These are phyloP conservation scores for Candida gigantensis DNA, from an alignment of 1,139 yeast genomes.

Conservation along the genomic window DNA sequence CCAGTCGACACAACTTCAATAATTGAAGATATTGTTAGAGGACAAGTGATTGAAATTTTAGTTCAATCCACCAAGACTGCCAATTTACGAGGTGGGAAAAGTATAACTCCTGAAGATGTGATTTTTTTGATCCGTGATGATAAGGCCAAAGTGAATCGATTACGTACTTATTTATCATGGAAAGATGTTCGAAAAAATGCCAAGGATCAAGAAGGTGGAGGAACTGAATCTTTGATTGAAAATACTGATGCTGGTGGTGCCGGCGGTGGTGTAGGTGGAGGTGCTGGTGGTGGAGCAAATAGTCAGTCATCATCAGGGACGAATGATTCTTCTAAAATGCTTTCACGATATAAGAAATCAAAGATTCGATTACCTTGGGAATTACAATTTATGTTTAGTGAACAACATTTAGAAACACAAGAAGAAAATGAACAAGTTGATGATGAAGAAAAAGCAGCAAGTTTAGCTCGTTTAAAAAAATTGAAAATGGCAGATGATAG, in stretches of 20 bases:
- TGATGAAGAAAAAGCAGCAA: conserved; percentile 88
- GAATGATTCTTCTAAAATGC: conserved; percentile 56
- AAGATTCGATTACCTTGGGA: conserved; percentile 95
- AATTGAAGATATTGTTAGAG: conserved; percentile 92
- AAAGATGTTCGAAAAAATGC: conserved; percentile 97
- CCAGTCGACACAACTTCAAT: conserved; percentile 87
- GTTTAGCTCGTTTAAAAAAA: conserved; percentile 81
- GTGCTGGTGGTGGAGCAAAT: conserved; percentile 37
- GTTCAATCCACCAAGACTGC: conserved; percentile 81
- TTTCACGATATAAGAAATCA: conserved; percentile 67
- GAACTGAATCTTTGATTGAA: conserved; percentile 56
- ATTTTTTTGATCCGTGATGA: conserved; percentile 92
- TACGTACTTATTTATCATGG: conserved; percentile 92
- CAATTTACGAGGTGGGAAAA: conserved; percentile 74
- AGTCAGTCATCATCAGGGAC: conserved; percentile 21
- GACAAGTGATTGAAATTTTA: conserved; percentile 90
- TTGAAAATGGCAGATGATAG: conserved; percentile 93
- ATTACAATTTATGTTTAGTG: conserved; percentile 86
- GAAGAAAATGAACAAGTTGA: conserved; percentile 79
- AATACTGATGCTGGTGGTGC: conserved; percentile 29
- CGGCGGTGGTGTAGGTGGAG: conserved; percentile 31
- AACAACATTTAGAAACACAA: conserved; percentile 84
- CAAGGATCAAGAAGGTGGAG: conserved; percentile 89
- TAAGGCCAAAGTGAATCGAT: conserved; percentile 87
- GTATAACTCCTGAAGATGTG: conserved; percentile 89